phyloP scores from a whole-genome alignment of 139 green algal species.

The Chloropicon primus region DNA sequence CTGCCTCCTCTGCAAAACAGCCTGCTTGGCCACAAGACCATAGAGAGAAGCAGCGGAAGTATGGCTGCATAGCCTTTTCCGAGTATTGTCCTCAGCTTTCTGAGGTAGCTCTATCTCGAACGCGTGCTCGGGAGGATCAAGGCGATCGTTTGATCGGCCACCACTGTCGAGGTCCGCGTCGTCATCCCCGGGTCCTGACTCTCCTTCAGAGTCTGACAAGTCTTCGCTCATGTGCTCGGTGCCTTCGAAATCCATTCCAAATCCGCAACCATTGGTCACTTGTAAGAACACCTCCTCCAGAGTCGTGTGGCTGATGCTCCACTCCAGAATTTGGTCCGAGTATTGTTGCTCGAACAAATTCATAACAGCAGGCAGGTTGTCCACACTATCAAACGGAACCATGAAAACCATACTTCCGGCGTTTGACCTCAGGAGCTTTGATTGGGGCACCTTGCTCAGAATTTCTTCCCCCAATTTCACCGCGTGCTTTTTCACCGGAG shows the following conservation, averaged over 20 bases:
- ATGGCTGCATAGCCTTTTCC: background rate
- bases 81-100: background rate
- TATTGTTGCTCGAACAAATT: constrained; percentile 4
- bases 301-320: constrained; percentile 46
- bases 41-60: background rate
- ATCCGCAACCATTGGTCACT: constrained; percentile 31
- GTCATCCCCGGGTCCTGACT: too few species aligned
- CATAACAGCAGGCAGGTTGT: constrained; percentile 8
- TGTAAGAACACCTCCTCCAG: constrained; percentile 76
- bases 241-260: background rate
- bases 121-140: background rate
- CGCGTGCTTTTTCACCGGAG: background rate
- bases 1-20: background rate
- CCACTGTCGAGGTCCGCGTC: too few species aligned
- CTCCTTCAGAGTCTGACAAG: too few species aligned
- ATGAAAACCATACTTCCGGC: constrained; percentile 6
- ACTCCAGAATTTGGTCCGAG: background rate
- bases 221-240: too few species aligned
- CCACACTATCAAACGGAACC: constrained; percentile 3
- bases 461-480: background rate
- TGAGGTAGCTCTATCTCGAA: background rate
- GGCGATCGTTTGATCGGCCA: too few species aligned
- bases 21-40: background rate
- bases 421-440: background rate
- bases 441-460: background rate